phyloP scores from a whole-genome alignment of 371 early-diverging fungal genomes.

The Mortierella sp. region DNA sequence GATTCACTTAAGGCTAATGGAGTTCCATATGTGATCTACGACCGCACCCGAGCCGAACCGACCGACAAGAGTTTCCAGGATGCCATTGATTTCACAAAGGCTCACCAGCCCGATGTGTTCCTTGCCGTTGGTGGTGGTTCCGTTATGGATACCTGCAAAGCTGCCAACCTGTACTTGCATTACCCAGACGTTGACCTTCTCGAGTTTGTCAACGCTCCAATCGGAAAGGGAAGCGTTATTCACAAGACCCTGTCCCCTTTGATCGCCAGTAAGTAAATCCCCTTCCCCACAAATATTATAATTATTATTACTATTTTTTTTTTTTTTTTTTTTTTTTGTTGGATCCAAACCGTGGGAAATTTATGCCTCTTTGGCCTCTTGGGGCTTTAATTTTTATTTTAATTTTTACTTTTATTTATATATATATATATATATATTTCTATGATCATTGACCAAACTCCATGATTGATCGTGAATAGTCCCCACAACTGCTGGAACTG shows the following conservation, averaged over 20 bases:
- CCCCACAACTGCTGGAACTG: constrained; percentile 90
- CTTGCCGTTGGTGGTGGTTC: constrained; percentile 97
- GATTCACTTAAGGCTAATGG: constrained; percentile 81
- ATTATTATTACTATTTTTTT: no score
- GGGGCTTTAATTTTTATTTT: no score
- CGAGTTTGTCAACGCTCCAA: constrained; percentile 96
- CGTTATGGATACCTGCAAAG: constrained; percentile 93
- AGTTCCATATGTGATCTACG: constrained; percentile 83
- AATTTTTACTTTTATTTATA: neutral
- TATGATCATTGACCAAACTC: no score
- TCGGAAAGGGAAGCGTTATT: constrained; percentile 87
- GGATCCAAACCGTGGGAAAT: constrained; percentile 6
- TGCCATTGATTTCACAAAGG: constrained; percentile 85
- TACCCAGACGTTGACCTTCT: constrained; percentile 89
- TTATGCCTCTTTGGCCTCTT: neutral
- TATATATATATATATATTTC: neutral
- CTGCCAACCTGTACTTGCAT: constrained; percentile 87
- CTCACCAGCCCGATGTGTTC: constrained; percentile 83
- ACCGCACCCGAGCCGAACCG: constrained; percentile 87
- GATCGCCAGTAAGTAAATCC: constrained; percentile 72
- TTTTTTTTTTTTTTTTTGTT: no score
- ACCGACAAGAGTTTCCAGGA: constrained; percentile 84
- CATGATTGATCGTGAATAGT: constrained; percentile 52
- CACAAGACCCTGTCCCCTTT: constrained; percentile 82
- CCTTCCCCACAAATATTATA: no score